Conservation (phyloP, 2,329 filamentous ascomycete genomes). For the Epichloe typhina region DNA sequence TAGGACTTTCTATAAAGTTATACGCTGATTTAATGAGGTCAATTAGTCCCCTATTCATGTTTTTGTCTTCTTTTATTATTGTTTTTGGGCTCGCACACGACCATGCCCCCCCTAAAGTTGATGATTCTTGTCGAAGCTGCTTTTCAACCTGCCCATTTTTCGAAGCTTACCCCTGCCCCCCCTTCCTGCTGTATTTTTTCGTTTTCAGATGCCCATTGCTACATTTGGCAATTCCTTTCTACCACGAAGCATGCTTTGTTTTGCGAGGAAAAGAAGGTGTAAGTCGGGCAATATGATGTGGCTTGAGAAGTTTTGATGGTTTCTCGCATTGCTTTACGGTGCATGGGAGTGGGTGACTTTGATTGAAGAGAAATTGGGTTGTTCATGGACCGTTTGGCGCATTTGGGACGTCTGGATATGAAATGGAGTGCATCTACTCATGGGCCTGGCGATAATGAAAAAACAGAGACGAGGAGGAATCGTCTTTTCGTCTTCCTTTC, state of each 20-base stretch:
- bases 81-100: neutral
- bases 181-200: neutral
- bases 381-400: slow-evolving; percentile 1
- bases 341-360: neutral
- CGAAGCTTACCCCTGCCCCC: too few relatives aligned
- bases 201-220: neutral
- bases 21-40: neutral
- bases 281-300: neutral
- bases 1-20: neutral
- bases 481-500: neutral
- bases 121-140: neutral
- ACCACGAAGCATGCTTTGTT: neutral
- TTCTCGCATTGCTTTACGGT: slow-evolving; percentile 2
- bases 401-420: slow-evolving; percentile 1
- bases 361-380: neutral
- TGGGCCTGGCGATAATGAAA: neutral
- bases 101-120: neutral
- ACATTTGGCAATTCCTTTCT: neutral
- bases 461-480: neutral
- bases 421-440: neutral
- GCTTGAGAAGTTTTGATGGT: neutral
- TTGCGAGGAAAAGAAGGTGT: neutral
- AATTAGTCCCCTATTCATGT: neutral
- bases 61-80: neutral
- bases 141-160: too few relatives aligned